phyloP scores from a whole-genome alignment of 495 filamentous ascomycete genomes.

The Neurospora sp. region DNA sequence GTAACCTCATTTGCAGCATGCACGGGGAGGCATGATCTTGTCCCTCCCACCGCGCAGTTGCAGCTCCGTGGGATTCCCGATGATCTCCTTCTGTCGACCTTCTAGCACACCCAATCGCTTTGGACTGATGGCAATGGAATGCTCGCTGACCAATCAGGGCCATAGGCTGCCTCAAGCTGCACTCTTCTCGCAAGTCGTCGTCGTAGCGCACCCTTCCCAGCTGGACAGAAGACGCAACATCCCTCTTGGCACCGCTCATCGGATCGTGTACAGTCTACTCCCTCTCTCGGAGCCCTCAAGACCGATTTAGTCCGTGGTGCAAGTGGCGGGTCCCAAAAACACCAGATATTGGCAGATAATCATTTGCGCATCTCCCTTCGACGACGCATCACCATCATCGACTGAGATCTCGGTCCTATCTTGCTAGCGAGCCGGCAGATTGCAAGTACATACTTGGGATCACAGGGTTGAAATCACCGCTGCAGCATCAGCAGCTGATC shows the following conservation, averaged over 20 bases:
- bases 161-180: background rate
- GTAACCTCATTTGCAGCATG: slow-evolving; percentile 8
- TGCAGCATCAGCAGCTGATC: slow-evolving; percentile 19
- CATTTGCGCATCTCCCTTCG: slow-evolving; percentile 5
- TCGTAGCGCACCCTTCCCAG: slow-evolving; percentile 3
- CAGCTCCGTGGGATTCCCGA: slow-evolving; percentile 2
- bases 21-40: slow-evolving; percentile 1
- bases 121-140: background rate
- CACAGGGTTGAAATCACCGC: slow-evolving; percentile 22
- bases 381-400: slow-evolving; percentile 14
- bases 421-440: slow-evolving; percentile 12
- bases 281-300: background rate
- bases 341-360: background rate
- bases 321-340: background rate
- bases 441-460: slow-evolving; percentile 9
- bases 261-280: background rate
- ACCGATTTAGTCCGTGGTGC: background rate
- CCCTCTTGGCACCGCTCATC: background rate
- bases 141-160: slow-evolving; percentile 6
- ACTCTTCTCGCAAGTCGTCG: background rate
- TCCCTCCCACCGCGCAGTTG: background rate
- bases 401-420: slow-evolving; percentile 16
- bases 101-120: slow-evolving; percentile 6
- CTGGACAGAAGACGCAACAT: background rate
- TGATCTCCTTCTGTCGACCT: background rate